Evolutionary conservation across 768 basidiomycete genomes (phyloP).

Genomic region (Cyclocybe aegerita): DNA sequence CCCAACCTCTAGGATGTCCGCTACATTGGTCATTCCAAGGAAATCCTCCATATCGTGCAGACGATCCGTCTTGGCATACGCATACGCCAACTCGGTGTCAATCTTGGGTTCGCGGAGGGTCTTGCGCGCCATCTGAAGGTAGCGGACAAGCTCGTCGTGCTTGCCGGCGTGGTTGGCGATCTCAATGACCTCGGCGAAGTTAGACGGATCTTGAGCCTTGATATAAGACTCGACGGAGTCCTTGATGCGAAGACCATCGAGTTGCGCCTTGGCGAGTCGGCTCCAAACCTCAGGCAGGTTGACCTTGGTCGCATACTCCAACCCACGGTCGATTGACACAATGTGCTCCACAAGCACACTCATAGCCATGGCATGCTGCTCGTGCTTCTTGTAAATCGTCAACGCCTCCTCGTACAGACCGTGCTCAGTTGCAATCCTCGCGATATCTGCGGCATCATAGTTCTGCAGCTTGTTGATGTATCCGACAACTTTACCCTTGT

Average conservation of each 20-base stretch:
- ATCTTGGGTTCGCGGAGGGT: slow-evolving; percentile 95
- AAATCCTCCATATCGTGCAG: slow-evolving; percentile 99
- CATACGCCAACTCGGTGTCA: slow-evolving; percentile 96
- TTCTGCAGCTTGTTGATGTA: slow-evolving; percentile 98
- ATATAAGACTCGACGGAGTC: slow-evolving; percentile 98
- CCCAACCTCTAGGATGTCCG: slow-evolving; percentile 93
- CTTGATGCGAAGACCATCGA: slow-evolving; percentile 97
- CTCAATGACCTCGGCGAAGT: slow-evolving; percentile 94
- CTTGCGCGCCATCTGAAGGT: slow-evolving; percentile 98
- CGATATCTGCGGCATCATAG: slow-evolving; percentile 93
- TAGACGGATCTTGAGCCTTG: slow-evolving; percentile 93
- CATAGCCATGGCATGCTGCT: slow-evolving; percentile 93
- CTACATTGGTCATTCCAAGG: slow-evolving; percentile 97
- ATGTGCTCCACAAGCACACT: slow-evolving; percentile 98
- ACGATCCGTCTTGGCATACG: slow-evolving; percentile 95
- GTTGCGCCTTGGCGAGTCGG: slow-evolving; percentile 95
- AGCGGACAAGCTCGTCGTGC: slow-evolving; percentile 92
- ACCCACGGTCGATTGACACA: slow-evolving; percentile 94
- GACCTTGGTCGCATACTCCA: slow-evolving; percentile 95
- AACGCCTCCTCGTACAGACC: slow-evolving; percentile 95
- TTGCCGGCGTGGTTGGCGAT: slow-evolving; percentile 91
- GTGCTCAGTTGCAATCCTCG: slow-evolving; percentile 95
- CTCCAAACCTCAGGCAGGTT: slow-evolving; percentile 98
- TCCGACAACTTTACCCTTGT: slow-evolving; percentile 97
- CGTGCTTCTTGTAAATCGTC: slow-evolving; percentile 97